Conservation (phyloP, 768 basidiomycete genomes). For the Cystofilobasidium macerans region DNA sequence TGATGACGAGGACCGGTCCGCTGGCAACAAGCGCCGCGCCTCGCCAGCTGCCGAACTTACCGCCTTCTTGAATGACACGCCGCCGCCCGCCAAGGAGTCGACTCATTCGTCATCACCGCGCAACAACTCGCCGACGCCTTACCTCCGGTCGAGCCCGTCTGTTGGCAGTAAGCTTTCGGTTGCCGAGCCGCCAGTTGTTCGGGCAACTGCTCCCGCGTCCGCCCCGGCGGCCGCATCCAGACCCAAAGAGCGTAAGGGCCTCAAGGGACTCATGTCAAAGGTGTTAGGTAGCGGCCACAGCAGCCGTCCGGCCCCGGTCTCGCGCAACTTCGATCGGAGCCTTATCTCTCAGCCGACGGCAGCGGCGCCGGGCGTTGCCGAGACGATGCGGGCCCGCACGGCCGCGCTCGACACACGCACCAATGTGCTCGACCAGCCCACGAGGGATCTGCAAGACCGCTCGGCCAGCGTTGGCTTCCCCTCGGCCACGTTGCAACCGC, state of each 20-base stretch:
- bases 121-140: not conserved
- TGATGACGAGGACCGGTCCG: constrained; percentile 3
- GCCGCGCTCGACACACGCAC: not conserved
- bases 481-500: not conserved
- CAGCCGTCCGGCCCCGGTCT: not conserved
- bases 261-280: constrained; percentile 13
- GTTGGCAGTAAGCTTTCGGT: not conserved
- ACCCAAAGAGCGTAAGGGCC: constrained; percentile 1
- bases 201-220: not conserved
- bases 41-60: constrained; percentile 3
- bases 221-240: not conserved
- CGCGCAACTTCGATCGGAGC: not conserved
- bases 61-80: constrained; percentile 6
- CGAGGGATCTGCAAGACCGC: not conserved
- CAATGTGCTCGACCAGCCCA: not conserved
- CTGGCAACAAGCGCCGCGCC: not conserved
- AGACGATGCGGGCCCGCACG: not conserved
- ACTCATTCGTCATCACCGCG: not conserved
- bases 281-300: not conserved
- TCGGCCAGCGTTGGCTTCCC: not conserved
- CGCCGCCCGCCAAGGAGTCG: not conserved
- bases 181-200: not conserved
- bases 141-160: not conserved
- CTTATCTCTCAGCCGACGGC: not conserved
- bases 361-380: not conserved